phyloP scores from a whole-genome alignment of 495 filamentous ascomycete genomes.

The Trichodelitschia bisporula region DNA sequence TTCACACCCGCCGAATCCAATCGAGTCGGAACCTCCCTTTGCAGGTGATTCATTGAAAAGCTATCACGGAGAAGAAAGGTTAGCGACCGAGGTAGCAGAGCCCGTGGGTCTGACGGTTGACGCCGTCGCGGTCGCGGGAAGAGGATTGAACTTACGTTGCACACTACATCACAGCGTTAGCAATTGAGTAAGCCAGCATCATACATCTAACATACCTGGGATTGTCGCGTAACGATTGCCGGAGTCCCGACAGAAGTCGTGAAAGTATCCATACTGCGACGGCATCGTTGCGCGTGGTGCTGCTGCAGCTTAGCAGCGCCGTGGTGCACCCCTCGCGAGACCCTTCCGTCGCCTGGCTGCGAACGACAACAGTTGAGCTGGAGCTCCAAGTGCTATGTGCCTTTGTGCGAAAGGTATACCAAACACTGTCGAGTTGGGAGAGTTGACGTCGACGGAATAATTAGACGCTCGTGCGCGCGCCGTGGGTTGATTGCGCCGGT shows the following conservation, averaged over 20 bases:
- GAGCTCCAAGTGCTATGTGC: too few relatives aligned
- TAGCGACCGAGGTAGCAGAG: background rate
- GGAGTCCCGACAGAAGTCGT: slow-evolving; percentile 92
- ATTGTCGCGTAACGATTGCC: slow-evolving; percentile 27
- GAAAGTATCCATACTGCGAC: slow-evolving; percentile 10
- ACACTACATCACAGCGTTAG: slow-evolving; percentile 4
- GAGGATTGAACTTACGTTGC: slow-evolving; percentile 6
- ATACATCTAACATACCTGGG: slow-evolving; percentile 41
- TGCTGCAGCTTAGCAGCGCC: too few relatives aligned
- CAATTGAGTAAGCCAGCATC: background rate
- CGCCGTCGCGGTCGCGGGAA: background rate
- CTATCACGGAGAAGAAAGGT: slow-evolving; percentile 7
- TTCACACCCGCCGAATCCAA: slow-evolving; percentile 41
- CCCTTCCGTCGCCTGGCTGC: too few relatives aligned
- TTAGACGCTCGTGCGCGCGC: too few relatives aligned
- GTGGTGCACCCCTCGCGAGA: too few relatives aligned
- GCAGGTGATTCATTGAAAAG: slow-evolving; percentile 31
- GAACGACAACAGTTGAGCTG: too few relatives aligned
- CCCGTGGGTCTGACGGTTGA: background rate
- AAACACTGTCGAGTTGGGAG: too few relatives aligned
- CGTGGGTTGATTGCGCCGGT: too few relatives aligned
- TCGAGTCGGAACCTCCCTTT: slow-evolving; percentile 20
- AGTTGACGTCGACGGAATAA: too few relatives aligned
- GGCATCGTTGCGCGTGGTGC: too few relatives aligned
- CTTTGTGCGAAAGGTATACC: too few relatives aligned